A percentile compares a stretch with the other conserved stretches of the same genome.
Conservation (phyloP, 768 basidiomycete species). For the Boletus huronensis region DNA sequence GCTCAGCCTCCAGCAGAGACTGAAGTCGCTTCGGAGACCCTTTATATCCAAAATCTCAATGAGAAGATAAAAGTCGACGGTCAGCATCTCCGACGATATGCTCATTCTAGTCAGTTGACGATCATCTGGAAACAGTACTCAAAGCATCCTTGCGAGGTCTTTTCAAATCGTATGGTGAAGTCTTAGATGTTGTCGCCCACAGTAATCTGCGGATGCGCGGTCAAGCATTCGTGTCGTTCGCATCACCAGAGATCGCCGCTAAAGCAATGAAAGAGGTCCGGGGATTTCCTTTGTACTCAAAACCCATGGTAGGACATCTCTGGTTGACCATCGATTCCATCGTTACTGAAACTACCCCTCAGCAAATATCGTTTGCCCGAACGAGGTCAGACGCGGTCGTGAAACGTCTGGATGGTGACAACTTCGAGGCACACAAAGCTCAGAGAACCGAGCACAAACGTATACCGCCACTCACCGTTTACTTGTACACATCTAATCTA, state of each 20-base stretch:
- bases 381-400: conserved; percentile 90
- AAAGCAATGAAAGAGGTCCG: conserved; percentile 91
- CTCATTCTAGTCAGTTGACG: conserved; percentile 7
- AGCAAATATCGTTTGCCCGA: conserved; percentile 95
- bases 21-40: conserved; percentile 70
- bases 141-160: conserved; percentile 84
- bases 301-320: conserved; percentile 75
- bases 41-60: conserved; percentile 95
- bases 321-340: not conserved
- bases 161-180: conserved; percentile 91
- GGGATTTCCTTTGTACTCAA: conserved; percentile 92
- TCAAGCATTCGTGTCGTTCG: conserved; percentile 96
- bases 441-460: conserved; percentile 81
- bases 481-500: not conserved
- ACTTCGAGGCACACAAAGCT: conserved; percentile 73
- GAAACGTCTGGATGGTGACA: conserved; percentile 61
- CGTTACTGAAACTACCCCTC: conserved; percentile 4
- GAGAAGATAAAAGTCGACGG: conserved; percentile 87
- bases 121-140: conserved; percentile 53
- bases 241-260: conserved; percentile 73
- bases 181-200: conserved; percentile 95
- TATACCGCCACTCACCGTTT: conserved; percentile 34
- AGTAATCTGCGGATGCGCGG: conserved; percentile 95
- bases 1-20: conserved; percentile 28
- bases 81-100: conserved; percentile 26